phyloP scores from a whole-genome alignment of 2,329 filamentous ascomycete species.

The Curvularia sp. region DNA sequence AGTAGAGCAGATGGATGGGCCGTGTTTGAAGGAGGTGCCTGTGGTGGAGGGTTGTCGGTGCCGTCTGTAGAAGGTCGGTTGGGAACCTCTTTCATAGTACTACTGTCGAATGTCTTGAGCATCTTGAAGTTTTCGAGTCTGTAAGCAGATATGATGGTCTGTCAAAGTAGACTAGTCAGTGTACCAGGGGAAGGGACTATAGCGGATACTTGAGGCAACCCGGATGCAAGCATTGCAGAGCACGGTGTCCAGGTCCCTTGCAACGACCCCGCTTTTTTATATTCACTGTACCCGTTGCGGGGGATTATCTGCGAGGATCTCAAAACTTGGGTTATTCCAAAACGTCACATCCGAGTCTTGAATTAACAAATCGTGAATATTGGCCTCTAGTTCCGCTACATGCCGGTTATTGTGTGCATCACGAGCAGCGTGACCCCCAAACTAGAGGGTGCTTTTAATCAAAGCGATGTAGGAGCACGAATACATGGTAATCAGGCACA shows the following conservation, averaged over 20 bases:
- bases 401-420: background rate
- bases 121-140: background rate
- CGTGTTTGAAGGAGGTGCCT: background rate
- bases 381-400: background rate
- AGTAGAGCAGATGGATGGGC: background rate
- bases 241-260: conserved; percentile 8
- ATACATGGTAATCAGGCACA: conserved; percentile 1
- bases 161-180: background rate
- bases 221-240: conserved; percentile 1
- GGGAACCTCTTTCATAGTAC: conserved; percentile 7
- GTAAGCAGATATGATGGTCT: background rate
- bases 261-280: conserved; percentile 18
- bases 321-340: conserved; percentile 3
- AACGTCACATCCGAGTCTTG: conserved; percentile 8
- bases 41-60: background rate
- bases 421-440: background rate
- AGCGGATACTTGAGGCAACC: conserved; percentile 7
- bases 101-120: conserved; percentile 14
- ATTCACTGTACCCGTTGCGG: conserved; percentile 13
- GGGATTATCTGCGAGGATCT: conserved; percentile 15
- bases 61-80: background rate
- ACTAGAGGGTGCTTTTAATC: background rate
- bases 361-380: background rate
- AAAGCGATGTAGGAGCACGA: background rate
- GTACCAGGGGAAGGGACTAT: background rate